Base-by-base conservation (phyloP, 1,284 basidiomycete species). In the Ustilago hordei region DNA sequence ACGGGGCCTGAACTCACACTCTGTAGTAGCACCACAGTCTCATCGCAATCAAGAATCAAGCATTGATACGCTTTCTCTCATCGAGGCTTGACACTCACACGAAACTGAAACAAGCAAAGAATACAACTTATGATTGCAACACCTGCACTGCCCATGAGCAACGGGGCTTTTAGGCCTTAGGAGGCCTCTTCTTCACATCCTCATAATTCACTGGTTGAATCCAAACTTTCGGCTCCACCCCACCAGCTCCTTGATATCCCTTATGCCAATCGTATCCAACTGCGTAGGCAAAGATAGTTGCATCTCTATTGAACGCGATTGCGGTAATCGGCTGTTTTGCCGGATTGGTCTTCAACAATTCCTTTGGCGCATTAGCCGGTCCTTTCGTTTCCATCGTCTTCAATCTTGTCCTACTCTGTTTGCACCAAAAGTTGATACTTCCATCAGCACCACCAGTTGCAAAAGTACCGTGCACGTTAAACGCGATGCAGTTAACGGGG, bases 401-500 rank as follows among this genome's bases (percentile, higher is more conserved):
- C 85, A 98, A 89, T 56, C 95, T 91, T 15, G 92, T 95, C 63
- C 94, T 92, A 11, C 92, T 90, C 85, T 94, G 93, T 87, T 94
- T 94, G 87, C 95, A 93, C 94, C 94, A 86, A 64, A 85, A 83
- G 60, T 82, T 85, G 61, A 86, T 83, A 9, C 80, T 80, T 34
- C 83, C 85, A 86, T 91, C 81, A 11, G 86, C 86, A 89, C 95
- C 95, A 70, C 93, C 94, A 0, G 95, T 98, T 36, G 93, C 93
- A 87, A 98, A 98, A 1, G 95, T 98, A 52, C 95, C 95, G 77
- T 96, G 93, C 1, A 92, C 90, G 85, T 98, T 95, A 90, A 98
- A 98, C 1, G 91, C 90, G 81, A 94, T 93, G 66, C 93, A 92
- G 83, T 99, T 98, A 65, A 98, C 95, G 0, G 95, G 90, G 84